phyloP scores from a whole-genome alignment of 768 basidiomycete genomes.

The Fomitopsis pulvina region DNA sequence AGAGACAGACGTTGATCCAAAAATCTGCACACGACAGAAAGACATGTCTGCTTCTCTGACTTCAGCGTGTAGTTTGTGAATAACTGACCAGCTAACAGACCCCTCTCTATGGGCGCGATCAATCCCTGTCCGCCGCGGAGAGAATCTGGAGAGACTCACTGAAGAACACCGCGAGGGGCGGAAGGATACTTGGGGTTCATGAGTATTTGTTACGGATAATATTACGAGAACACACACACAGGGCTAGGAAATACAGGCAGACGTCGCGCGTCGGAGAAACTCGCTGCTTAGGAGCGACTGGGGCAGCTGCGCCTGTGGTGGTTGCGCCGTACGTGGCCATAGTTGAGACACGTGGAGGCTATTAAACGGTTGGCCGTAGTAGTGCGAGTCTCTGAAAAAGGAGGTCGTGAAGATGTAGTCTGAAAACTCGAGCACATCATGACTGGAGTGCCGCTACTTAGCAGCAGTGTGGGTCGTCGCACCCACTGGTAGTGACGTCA shows the following conservation, averaged over 20 bases:
- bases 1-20: slow-evolving; percentile 34
- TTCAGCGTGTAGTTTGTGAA: neutral
- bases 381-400: too few species aligned
- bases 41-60: neutral
- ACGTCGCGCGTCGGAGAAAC: slow-evolving; percentile 21
- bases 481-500: too few species aligned
- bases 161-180: slow-evolving; percentile 26
- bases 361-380: too few species aligned
- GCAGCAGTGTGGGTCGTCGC: too few species aligned
- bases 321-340: too few species aligned
- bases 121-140: neutral
- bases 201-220: too few species aligned
- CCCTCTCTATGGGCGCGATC: slow-evolving; percentile 16
- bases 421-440: too few species aligned
- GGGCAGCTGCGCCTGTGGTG: neutral
- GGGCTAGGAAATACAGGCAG: slow-evolving; percentile 24
- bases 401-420: too few species aligned
- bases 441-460: too few species aligned
- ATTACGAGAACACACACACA: too few species aligned
- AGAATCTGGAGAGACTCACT: slow-evolving; percentile 16
- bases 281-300: neutral
- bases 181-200: too few species aligned
- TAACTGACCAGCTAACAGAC: slow-evolving; percentile 18
- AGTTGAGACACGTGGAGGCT: too few species aligned
- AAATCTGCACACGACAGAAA: slow-evolving; percentile 20